Evolutionary conservation across 176 grass and related monocot genomes (phyloP).

Genomic region (Phragmites australis): DNA sequence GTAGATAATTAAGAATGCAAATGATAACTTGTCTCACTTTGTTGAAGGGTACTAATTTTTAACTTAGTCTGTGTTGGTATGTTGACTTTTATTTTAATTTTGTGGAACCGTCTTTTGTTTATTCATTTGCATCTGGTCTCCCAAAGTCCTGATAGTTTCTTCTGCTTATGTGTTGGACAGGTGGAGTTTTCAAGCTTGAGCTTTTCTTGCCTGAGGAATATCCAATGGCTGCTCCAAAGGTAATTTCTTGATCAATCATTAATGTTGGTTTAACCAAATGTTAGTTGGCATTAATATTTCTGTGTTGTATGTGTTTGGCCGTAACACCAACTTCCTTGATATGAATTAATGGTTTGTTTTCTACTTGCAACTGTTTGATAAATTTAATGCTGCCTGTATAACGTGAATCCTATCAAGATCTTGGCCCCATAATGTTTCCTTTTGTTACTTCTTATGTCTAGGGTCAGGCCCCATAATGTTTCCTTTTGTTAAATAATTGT

Average conservation of each 20-base stretch:
- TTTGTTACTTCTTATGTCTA: not conserved
- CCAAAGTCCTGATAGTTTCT: not conserved
- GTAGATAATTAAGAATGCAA: not conserved
- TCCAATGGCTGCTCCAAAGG: conserved; percentile 93
- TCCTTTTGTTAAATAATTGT: not conserved
- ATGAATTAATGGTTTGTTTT: not conserved
- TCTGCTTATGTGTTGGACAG: conserved; percentile 46
- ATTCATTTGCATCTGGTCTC: conserved; percentile 8
- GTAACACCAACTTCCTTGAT: not conserved
- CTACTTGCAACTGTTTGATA: not conserved
- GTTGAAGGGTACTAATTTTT: not conserved
- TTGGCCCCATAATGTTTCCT: not conserved
- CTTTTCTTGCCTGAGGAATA: conserved; percentile 96
- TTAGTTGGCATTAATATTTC: conserved; percentile 12
- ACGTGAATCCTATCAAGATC: not conserved
- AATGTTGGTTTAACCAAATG: not conserved
- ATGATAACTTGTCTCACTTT: not conserved
- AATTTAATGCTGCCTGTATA: not conserved
- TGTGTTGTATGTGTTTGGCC: not conserved
- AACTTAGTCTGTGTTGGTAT: not conserved
- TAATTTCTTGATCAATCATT: conserved; percentile 41
- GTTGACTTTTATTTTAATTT: no score
- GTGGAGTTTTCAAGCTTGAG: conserved; percentile 94
- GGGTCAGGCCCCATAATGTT: not conserved
- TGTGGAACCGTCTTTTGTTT: not conserved